Conservation (phyloP, 1,284 basidiomycete species). For the Sanghuangporus sanghuang region DNA sequence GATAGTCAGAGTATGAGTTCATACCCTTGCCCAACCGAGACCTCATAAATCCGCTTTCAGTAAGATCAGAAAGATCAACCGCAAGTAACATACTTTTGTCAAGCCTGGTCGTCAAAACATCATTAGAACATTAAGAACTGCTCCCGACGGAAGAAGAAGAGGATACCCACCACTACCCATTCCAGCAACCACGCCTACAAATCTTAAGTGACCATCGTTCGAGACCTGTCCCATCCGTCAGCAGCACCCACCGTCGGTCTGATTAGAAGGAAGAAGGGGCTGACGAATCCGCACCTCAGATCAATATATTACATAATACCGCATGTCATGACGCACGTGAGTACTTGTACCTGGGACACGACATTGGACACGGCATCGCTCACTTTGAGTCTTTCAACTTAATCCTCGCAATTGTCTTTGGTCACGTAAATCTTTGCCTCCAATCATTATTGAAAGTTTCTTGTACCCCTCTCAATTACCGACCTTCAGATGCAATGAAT, state of each 20-base stretch:
- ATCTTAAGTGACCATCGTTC: conserved; percentile 36
- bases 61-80: conserved; percentile 15
- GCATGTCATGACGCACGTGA: too few relatives aligned
- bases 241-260: not conserved
- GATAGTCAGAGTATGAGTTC: conserved; percentile 18
- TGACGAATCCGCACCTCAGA: too few relatives aligned
- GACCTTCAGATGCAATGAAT: not conserved
- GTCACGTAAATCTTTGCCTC: too few relatives aligned
- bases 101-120: conserved; percentile 35
- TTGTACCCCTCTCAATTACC: too few relatives aligned
- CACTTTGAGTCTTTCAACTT: too few relatives aligned
- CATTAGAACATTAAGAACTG: not conserved
- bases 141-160: not conserved
- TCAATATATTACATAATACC: too few relatives aligned
- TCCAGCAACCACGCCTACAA: conserved; percentile 57
- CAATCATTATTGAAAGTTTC: too few relatives aligned
- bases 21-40: conserved; percentile 65
- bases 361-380: too few relatives aligned
- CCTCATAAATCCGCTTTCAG: conserved; percentile 32
- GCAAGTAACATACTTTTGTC: conserved; percentile 43
- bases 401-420: too few relatives aligned
- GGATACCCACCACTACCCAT: conserved; percentile 52
- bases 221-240: conserved; percentile 7
- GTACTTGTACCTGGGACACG: too few relatives aligned
- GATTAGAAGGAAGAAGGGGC: not conserved